Conservation (phyloP, 768 basidiomycete genomes). For the Zangia roseola region DNA sequence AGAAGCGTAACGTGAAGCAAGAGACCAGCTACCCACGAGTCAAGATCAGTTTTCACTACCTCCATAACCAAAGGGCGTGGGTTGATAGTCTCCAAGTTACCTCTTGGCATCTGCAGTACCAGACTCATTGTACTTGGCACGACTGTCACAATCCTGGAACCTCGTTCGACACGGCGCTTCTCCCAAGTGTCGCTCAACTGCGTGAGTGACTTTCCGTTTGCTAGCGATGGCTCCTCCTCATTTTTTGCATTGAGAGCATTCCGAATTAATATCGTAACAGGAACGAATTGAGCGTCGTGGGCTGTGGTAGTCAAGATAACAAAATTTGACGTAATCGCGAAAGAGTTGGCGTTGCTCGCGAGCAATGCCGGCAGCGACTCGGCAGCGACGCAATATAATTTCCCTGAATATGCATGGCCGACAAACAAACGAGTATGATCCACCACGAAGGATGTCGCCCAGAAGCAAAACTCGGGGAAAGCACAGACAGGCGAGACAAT, state of each 20-base stretch:
- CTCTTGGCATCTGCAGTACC: conserved; percentile 96
- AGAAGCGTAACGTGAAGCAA: neutral
- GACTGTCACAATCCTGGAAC: conserved; percentile 83
- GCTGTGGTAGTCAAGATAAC: conserved; percentile 82
- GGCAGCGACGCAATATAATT: conserved; percentile 51
- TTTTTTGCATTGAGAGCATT: conserved; percentile 12
- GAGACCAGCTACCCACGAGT: conserved; percentile 39
- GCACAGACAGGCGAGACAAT: conserved; percentile 26
- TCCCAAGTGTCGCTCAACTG: conserved; percentile 48
- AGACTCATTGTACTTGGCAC: conserved; percentile 87
- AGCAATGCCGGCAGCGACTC: conserved; percentile 35
- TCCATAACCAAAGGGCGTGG: conserved; percentile 90
- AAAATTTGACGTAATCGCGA: conserved; percentile 69
- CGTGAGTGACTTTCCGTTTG: conserved; percentile 21
- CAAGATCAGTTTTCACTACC: conserved; percentile 74
- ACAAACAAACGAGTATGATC: conserved; percentile 42
- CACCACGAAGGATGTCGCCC: conserved; percentile 32
- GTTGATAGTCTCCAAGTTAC: conserved; percentile 94
- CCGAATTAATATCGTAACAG: conserved; percentile 29
- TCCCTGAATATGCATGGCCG: conserved; percentile 65
- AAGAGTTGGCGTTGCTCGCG: conserved; percentile 65
- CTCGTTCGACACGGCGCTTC: conserved; percentile 82
- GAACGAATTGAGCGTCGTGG: conserved; percentile 78
- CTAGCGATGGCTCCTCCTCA: conserved; percentile 18
- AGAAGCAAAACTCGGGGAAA: conserved; percentile 64